phyloP scores from a whole-genome alignment of 1,139 yeast species.

The Debaryomyces coudertii region DNA sequence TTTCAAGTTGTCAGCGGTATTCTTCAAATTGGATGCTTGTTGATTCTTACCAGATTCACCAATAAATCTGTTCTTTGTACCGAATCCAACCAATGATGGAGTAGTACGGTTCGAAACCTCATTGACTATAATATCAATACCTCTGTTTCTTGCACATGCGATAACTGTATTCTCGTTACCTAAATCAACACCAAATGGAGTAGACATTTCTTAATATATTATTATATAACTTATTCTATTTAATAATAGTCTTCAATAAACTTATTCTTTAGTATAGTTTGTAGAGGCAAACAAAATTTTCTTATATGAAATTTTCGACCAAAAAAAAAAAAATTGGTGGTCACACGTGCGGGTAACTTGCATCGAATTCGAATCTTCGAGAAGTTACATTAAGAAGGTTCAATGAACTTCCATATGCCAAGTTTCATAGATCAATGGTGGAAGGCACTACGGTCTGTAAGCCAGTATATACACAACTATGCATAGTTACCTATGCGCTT shows the following conservation, averaged over 20 bases:
- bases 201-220: slow-evolving; percentile 40
- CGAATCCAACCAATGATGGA: slow-evolving; percentile 93
- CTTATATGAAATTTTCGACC: slow-evolving; percentile 8
- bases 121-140: slow-evolving; percentile 96
- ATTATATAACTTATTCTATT: slow-evolving; percentile 10
- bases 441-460: background rate
- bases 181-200: slow-evolving; percentile 97
- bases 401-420: background rate
- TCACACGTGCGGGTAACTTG: slow-evolving; percentile 2
- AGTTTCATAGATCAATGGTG: background rate
- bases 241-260: slow-evolving; percentile 7
- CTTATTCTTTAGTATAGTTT: slow-evolving; percentile 1
- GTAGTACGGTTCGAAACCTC: slow-evolving; percentile 98
- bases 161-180: slow-evolving; percentile 93
- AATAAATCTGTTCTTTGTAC: slow-evolving; percentile 81
- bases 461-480: background rate
- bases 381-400: slow-evolving; percentile 3
- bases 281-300: slow-evolving; percentile 8
- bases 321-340: slow-evolving; percentile 6
- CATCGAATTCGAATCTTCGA: slow-evolving; percentile 10
- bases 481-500: slow-evolving; percentile 23
- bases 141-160: slow-evolving; percentile 98
- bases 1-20: slow-evolving; percentile 93
- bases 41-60: slow-evolving; percentile 97
- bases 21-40: slow-evolving; percentile 93